Conservation (phyloP, 75 land plant species). For the Sequoia sempervirens region DNA sequence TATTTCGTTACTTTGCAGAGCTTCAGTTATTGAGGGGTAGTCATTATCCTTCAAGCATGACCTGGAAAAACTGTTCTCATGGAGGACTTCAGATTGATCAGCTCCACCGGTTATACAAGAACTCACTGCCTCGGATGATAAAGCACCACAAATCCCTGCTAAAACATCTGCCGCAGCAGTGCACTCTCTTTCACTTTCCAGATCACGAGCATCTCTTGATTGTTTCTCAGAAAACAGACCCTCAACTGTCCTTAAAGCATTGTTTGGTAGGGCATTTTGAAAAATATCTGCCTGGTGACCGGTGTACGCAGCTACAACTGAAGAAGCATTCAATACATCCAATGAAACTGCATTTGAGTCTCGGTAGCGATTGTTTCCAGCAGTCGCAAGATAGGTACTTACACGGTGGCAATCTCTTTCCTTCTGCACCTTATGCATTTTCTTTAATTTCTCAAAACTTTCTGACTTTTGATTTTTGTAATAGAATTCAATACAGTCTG, state of each 20-base stretch:
- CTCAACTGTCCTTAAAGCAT: slow-evolving; percentile 15
- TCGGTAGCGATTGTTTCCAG: slow-evolving; percentile 48
- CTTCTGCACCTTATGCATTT: slow-evolving; percentile 41
- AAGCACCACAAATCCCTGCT: slow-evolving; percentile 53
- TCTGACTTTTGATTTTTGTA: slow-evolving; percentile 88
- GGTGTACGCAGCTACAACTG: slow-evolving; percentile 12
- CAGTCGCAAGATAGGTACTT: slow-evolving; percentile 50
- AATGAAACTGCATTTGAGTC: slow-evolving; percentile 50
- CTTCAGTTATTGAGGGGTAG: slow-evolving; percentile 24
- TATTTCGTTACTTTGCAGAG: slow-evolving; percentile 34
- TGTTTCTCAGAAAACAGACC: slow-evolving; percentile 6
- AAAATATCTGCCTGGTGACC: slow-evolving; percentile 13
- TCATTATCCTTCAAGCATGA: slow-evolving; percentile 19
- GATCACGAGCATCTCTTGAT: not conserved
- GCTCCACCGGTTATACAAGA: slow-evolving; percentile 53
- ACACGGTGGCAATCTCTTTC: slow-evolving; percentile 33
- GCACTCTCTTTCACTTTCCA: slow-evolving; percentile 30
- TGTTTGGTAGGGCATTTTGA: not conserved
- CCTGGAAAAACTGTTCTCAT: slow-evolving; percentile 16
- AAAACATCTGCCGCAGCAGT: slow-evolving; percentile 53
- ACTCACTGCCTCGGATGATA: slow-evolving; percentile 61
- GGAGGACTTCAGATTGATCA: slow-evolving; percentile 33
- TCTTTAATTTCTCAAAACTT: slow-evolving; percentile 57
- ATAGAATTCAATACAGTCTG: slow-evolving; percentile 90
- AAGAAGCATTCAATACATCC: slow-evolving; percentile 42